Conservation (phyloP, 1,139 yeast genomes). For the Pichia sp. region DNA sequence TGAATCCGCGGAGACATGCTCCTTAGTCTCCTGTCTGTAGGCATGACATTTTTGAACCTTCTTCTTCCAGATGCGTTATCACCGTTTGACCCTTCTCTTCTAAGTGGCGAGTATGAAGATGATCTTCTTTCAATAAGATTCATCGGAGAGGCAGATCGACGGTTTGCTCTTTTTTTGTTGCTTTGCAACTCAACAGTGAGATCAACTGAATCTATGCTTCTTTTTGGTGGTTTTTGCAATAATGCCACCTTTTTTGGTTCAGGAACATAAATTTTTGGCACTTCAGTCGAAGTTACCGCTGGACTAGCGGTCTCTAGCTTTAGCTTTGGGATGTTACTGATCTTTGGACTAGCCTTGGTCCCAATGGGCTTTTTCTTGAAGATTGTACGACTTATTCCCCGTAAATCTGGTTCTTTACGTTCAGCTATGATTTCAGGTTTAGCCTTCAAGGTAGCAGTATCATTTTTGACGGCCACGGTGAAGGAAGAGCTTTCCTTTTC, state of each 20-base stretch:
- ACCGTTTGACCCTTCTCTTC: not conserved
- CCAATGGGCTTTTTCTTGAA: not conserved
- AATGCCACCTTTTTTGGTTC: not conserved
- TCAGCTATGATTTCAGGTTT: not conserved
- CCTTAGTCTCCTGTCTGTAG: not conserved
- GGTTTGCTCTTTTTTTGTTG: not conserved
- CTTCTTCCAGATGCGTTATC: not conserved
- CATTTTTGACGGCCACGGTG: not conserved
- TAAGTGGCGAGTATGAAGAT: not conserved
- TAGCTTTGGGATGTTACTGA: not conserved
- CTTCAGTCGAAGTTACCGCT: not conserved
- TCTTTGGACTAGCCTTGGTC: too few relatives aligned
- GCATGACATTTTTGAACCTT: not conserved
- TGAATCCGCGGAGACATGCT: conserved; percentile 6
- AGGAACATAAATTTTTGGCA: not conserved
- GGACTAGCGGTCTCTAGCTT: not conserved
- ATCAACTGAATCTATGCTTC: not conserved
- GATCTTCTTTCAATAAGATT: not conserved
- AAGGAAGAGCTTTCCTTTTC: too few relatives aligned
- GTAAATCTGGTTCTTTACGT: not conserved
- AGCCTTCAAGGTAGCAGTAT: not conserved
- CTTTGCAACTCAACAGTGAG: not conserved
- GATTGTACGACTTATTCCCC: not conserved
- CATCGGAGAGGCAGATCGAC: not conserved
- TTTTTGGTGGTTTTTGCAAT: not conserved